Evolutionary conservation across 495 filamentous ascomycete species (phyloP).

Genomic region (Penicillium salamii): DNA sequence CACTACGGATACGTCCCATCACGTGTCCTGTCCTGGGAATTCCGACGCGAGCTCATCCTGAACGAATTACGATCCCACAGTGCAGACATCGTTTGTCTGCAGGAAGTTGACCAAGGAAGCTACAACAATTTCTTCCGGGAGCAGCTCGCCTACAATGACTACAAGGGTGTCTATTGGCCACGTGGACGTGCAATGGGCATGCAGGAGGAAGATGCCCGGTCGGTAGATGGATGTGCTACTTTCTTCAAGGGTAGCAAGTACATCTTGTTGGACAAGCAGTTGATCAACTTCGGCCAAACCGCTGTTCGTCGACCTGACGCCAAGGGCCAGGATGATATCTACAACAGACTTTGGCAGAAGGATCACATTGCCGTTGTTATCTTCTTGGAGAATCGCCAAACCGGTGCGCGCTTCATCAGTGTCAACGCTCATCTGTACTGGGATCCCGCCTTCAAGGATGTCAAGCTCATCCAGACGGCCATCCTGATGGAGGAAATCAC

Average conservation of each 20-base stretch:
- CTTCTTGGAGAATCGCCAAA: slow-evolving; percentile 86
- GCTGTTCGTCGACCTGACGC: slow-evolving; percentile 93
- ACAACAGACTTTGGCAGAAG: slow-evolving; percentile 96
- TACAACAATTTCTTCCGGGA: slow-evolving; percentile 87
- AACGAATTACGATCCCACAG: slow-evolving; percentile 74
- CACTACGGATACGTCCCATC: slow-evolving; percentile 88
- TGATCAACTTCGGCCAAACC: slow-evolving; percentile 86
- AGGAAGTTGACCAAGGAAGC: slow-evolving; percentile 86
- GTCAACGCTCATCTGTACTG: slow-evolving; percentile 93
- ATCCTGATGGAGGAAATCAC: slow-evolving; percentile 89
- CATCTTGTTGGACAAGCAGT: slow-evolving; percentile 85
- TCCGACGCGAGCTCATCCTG: slow-evolving; percentile 76
- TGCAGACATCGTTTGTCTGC: slow-evolving; percentile 86
- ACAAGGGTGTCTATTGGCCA: slow-evolving; percentile 89
- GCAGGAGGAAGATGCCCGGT: slow-evolving; percentile 78
- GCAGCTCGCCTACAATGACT: slow-evolving; percentile 76
- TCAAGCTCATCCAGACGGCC: slow-evolving; percentile 91
- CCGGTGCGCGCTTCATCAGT: slow-evolving; percentile 83
- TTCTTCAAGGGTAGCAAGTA: slow-evolving; percentile 94
- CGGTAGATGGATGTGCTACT: slow-evolving; percentile 91
- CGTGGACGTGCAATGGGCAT: slow-evolving; percentile 86
- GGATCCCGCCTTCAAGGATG: slow-evolving; percentile 86
- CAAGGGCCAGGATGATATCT: slow-evolving; percentile 93
- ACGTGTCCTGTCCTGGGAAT: slow-evolving; percentile 77
- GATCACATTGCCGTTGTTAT: slow-evolving; percentile 90